Evolutionary conservation across 179 eudicot species (phyloP), one percentile per base, ranked within the genome.

Genomic region (Amaranthus tricolor): DNA sequence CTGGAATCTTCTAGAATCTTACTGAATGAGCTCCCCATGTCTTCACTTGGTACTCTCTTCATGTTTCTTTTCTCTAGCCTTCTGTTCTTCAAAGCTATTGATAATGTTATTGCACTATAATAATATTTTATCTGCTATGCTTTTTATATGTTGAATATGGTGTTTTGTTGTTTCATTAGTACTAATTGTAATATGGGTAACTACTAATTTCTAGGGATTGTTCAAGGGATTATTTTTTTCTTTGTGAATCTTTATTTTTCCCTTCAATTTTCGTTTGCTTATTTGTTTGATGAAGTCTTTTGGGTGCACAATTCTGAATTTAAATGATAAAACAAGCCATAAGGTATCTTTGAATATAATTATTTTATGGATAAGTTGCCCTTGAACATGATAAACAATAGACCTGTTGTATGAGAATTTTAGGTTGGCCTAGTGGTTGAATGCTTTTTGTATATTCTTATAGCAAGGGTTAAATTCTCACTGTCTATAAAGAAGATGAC

Each of bases 21-120:
- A 78, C 80, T 91, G 90, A 76, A 89, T 90, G 97, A 86, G 75
- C 85, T 85, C 81, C 88, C 83, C 92, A 92, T 92, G 97, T 96
- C 92, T 86, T 92, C 85, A 74, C 78, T 88, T 89, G 93, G 97
- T 90, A 74, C 53, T 55, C 56, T 63, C 65, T 52, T 21, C n/a
- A 0, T 68, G 7, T 44, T 57, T 60, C 6, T 59, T 2, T 40
- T 16, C 43, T 17, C 50, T 12, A 9, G 54, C 48, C 3, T 3
- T 40, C 49, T 20, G 17, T 65, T 44, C 6, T 47, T 74, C 10
- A 48, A 10, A 49, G 44, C 13, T 65, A n/a, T 17, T 57, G 24
- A 60, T 59, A 15, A 59, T 13, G 17, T 59, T 31, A 31, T 31
- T 53, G 51, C 19, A 12, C 16, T 50, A 43, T 48, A 20, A 14